A percentile compares a stretch with the other conserved stretches of the same genome.
phyloP scores from a whole-genome alignment of 495 filamentous ascomycete species.

The Aspergillus sparsus region DNA sequence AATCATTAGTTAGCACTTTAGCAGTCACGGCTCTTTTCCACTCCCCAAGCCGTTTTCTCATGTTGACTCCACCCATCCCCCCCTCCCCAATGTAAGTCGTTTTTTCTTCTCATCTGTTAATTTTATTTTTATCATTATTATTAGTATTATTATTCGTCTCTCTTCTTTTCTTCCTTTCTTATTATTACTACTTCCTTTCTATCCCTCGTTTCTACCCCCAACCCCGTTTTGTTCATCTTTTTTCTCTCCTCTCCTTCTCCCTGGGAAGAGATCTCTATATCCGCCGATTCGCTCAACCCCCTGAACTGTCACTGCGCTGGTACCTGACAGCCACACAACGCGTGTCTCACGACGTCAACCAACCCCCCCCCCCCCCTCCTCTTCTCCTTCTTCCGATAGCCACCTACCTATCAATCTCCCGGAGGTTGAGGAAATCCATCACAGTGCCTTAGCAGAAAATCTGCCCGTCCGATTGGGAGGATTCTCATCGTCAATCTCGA shows the following conservation, averaged over 20 bases:
- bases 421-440: constrained; percentile 11
- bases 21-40: not conserved
- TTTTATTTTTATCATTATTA: not conserved
- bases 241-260: constrained; percentile 2
- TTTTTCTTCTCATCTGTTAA: constrained; percentile 1
- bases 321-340: constrained; percentile 25
- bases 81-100: not conserved
- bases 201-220: not conserved
- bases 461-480: constrained; percentile 13
- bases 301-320: constrained; percentile 15
- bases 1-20: too few relatives aligned
- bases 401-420: constrained; percentile 13
- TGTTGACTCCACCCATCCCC: not conserved
- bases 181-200: constrained; percentile 7
- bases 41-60: not conserved
- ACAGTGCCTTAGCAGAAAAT: constrained; percentile 13
- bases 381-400: constrained; percentile 4
- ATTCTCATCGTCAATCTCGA: constrained; percentile 10
- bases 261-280: not conserved
- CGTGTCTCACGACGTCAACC: constrained; percentile 27
- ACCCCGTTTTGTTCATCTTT: constrained; percentile 1
- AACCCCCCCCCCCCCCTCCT: constrained; percentile 3
- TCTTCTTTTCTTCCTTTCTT: constrained; percentile 14
- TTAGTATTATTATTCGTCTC: not conserved
- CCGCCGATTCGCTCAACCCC: constrained; percentile 7